These are phyloP conservation scores for Botryococcus braunii DNA, from an alignment of 163 green algal genomes.

Conservation along the genomic window DNA sequence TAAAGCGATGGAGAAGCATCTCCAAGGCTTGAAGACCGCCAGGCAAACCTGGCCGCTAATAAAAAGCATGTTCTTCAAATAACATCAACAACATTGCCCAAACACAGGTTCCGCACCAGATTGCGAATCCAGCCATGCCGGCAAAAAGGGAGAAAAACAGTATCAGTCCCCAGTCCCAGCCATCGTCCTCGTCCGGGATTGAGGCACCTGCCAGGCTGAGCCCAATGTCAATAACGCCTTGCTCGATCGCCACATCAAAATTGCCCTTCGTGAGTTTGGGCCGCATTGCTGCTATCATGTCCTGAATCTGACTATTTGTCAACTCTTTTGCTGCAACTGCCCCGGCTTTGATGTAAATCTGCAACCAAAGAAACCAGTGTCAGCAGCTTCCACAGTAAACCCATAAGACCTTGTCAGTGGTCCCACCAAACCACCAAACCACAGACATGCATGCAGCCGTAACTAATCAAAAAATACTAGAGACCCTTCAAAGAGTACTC, in stretches of 20 bases:
- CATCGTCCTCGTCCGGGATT: background rate
- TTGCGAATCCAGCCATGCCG: background rate
- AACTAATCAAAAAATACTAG: background rate
- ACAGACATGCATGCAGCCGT: background rate
- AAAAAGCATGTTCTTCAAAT: background rate
- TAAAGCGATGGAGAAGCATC: background rate
- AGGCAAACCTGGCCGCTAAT: background rate
- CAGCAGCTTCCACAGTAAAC: background rate
- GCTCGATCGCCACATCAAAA: conserved; percentile 45
- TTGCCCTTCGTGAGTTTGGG: conserved; percentile 18
- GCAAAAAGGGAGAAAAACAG: background rate
- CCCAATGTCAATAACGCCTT: conserved; percentile 45
- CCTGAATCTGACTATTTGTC: background rate
- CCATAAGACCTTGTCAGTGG: background rate
- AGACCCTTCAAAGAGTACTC: no score
- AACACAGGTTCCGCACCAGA: background rate
- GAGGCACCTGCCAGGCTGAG: conserved; percentile 35
- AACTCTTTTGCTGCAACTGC: background rate
- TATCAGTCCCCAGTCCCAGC: background rate
- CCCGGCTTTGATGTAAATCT: conserved; percentile 39
- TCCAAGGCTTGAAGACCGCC: background rate
- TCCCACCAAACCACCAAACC: background rate
- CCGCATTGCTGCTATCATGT: conserved; percentile 12
- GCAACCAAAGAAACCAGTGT: background rate
- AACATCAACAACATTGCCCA: background rate